A percentile compares a stretch with the other conserved stretches of the same genome.
phyloP scores from a whole-genome alignment of 495 filamentous ascomycete genomes.

The Venustampulla echinocandica region DNA sequence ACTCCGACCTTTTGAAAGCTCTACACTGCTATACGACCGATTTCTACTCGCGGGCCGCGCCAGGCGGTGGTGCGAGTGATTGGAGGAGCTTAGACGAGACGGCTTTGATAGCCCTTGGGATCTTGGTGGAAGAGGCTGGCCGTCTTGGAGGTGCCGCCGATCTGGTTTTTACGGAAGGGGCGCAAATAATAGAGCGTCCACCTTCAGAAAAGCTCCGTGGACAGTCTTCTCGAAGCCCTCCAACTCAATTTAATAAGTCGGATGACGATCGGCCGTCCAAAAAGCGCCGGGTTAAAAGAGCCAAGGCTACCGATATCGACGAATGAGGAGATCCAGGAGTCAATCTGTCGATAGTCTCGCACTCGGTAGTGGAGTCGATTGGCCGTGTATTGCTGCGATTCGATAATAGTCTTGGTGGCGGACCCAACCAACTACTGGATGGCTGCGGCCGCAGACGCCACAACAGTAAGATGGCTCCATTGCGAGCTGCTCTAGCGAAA shows the following conservation, averaged over 20 bases:
- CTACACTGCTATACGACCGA: slow-evolving; percentile 67
- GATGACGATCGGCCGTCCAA: background rate
- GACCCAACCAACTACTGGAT: background rate
- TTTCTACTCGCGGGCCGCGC: slow-evolving; percentile 46
- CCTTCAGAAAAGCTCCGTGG: background rate
- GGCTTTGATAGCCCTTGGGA: slow-evolving; percentile 69
- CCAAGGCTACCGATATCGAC: background rate
- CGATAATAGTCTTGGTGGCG: background rate
- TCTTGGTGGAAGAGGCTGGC: slow-evolving; percentile 71
- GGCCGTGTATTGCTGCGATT: background rate
- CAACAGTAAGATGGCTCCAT: background rate
- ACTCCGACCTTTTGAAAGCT: slow-evolving; percentile 64
- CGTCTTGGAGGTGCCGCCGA: slow-evolving; percentile 63
- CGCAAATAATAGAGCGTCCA: background rate
- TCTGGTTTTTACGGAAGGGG: slow-evolving; percentile 63
- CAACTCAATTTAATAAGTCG: background rate
- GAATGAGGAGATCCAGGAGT: too few species aligned
- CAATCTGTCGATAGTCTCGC: too few species aligned
- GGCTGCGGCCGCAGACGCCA: background rate
- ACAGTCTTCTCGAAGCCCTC: background rate
- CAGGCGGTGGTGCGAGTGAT: slow-evolving; percentile 10
- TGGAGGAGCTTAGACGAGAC: slow-evolving; percentile 76
- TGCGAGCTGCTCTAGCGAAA: too few species aligned
- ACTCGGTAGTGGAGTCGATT: too few species aligned
- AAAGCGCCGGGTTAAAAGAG: background rate